Percentiles rank a stretch among this genome's conserved stretches.
Evolutionary conservation across 306 rosid species (phyloP).

Genomic region (Malus orientalis): DNA sequence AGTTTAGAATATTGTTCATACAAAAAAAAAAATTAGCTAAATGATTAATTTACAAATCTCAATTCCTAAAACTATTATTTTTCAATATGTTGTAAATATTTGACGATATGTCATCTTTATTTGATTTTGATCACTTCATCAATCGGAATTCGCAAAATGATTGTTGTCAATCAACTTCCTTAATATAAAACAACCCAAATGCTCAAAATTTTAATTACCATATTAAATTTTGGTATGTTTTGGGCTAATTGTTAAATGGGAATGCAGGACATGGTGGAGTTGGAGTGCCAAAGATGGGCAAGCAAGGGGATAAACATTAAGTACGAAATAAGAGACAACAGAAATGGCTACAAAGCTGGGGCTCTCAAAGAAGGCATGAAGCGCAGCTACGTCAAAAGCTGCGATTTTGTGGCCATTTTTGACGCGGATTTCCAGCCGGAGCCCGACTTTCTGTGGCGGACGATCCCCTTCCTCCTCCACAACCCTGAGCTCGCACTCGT

Average conservation of each 20-base stretch:
- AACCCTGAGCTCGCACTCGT: constrained; percentile 59
- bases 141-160: too few species aligned
- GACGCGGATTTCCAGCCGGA: constrained; percentile 94
- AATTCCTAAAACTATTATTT: too few species aligned
- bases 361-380: constrained; percentile 85
- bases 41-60: too few species aligned
- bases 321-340: constrained; percentile 72
- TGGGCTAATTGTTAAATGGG: background rate
- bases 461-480: constrained; percentile 64
- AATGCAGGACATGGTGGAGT: constrained; percentile 58
- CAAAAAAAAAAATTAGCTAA: too few species aligned
- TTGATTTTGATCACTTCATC: too few species aligned
- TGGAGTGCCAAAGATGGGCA: constrained; percentile 75
- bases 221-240: background rate
- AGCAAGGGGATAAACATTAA: constrained; percentile 71
- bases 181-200: too few species aligned
- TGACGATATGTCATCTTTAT: too few species aligned
- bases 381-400: constrained; percentile 49
- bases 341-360: constrained; percentile 84
- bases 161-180: too few species aligned
- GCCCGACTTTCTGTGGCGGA: constrained; percentile 62
- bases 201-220: background rate
- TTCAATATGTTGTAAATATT: too few species aligned
- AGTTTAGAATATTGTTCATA: too few species aligned
- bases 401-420: constrained; percentile 74